Evolutionary conservation across 1,284 basidiomycete genomes (phyloP).

Genomic region (Heterobasidion annosum): DNA sequence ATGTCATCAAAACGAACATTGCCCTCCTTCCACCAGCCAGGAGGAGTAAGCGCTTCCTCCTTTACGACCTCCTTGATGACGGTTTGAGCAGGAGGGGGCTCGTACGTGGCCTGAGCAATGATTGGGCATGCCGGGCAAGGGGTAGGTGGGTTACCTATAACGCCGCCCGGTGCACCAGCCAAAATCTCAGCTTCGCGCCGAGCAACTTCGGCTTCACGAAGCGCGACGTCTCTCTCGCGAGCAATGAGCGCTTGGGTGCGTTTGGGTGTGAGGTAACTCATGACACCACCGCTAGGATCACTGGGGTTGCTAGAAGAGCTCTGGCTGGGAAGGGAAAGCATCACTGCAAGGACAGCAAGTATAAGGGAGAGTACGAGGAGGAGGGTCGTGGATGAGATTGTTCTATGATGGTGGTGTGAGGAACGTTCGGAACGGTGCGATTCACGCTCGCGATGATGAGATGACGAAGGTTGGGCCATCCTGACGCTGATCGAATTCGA

Average conservation of each 20-base stretch:
- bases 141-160: slow-evolving; percentile 40
- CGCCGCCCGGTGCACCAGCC: slow-evolving; percentile 70
- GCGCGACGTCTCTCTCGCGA: slow-evolving; percentile 65
- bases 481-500: slow-evolving; percentile 61
- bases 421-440: slow-evolving; percentile 25
- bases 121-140: slow-evolving; percentile 52
- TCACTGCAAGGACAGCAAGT: slow-evolving; percentile 73
- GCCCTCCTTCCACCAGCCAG: slow-evolving; percentile 60
- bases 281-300: slow-evolving; percentile 44
- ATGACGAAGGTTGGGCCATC: slow-evolving; percentile 82
- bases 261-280: slow-evolving; percentile 68
- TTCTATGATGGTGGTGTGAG: slow-evolving; percentile 69
- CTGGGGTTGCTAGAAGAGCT: slow-evolving; percentile 20
- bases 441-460: slow-evolving; percentile 50
- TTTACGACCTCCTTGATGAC: slow-evolving; percentile 79
- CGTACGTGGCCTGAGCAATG: slow-evolving; percentile 38
- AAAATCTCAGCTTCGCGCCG: slow-evolving; percentile 77
- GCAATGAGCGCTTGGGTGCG: slow-evolving; percentile 69
- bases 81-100: slow-evolving; percentile 51
- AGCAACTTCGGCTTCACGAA: slow-evolving; percentile 76
- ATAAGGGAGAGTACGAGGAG: slow-evolving; percentile 76
- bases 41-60: slow-evolving; percentile 66
- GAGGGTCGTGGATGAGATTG: slow-evolving; percentile 81
- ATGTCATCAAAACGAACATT: slow-evolving; percentile 67
- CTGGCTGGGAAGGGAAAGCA: slow-evolving; percentile 63